These are phyloP conservation scores for Fraxinus angustifolia DNA, from an alignment of 305 asterid genomes.

Conservation along the genomic window DNA sequence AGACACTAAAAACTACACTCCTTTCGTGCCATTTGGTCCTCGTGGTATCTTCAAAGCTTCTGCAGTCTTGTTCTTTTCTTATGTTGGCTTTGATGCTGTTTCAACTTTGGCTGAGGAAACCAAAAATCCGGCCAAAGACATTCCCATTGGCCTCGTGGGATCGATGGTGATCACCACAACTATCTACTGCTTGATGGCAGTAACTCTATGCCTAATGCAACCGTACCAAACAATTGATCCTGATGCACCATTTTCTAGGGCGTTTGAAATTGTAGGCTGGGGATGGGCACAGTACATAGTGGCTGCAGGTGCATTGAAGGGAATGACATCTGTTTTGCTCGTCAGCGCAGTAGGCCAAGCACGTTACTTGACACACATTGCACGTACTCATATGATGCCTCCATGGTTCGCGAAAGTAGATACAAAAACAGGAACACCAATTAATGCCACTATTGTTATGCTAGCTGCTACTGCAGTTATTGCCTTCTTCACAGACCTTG, in stretches of 20 bases:
- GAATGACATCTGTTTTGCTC: constrained; percentile 68
- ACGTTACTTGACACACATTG: constrained; percentile 73
- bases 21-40: background rate
- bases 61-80: background rate
- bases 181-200: constrained; percentile 1
- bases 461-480: constrained; percentile 48
- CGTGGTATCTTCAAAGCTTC: background rate
- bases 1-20: background rate
- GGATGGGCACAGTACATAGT: constrained; percentile 73
- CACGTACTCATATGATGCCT: constrained; percentile 79
- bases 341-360: constrained; percentile 76
- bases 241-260: constrained; percentile 63
- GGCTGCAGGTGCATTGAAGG: constrained; percentile 72
- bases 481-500: constrained; percentile 57
- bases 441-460: constrained; percentile 57
- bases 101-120: background rate
- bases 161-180: constrained; percentile 70
- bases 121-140: constrained; percentile 31
- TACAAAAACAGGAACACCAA: constrained; percentile 61
- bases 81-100: background rate
- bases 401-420: constrained; percentile 66
- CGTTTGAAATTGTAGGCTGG: constrained; percentile 61
- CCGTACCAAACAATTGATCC: constrained; percentile 45
- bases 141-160: constrained; percentile 86
- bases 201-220: background rate